A percentile compares a stretch with the other conserved stretches of the same genome.
These are phyloP conservation scores for Dipodascus geniculatus DNA, from an alignment of 805 yeast genomes.

Conservation along the genomic window DNA sequence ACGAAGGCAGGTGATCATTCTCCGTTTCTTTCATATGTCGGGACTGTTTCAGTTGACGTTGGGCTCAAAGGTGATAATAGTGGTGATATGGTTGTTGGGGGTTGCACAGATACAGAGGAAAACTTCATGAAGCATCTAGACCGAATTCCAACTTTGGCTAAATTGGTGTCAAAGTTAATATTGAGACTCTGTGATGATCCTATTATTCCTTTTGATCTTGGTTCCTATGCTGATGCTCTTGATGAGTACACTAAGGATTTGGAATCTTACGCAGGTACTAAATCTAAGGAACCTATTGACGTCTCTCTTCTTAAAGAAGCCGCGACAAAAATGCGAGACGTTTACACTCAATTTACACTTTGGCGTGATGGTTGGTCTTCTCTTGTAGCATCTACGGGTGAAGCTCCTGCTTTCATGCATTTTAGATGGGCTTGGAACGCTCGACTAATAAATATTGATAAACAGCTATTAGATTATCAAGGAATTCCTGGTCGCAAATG, in stretches of 20 bases:
- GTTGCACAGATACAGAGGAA: not conserved
- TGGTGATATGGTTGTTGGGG: conserved; percentile 32
- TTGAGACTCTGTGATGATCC: conserved; percentile 67
- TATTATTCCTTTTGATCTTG: conserved; percentile 55
- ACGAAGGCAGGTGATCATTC: conserved; percentile 47
- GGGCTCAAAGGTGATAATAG: conserved; percentile 51
- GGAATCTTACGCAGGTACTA: conserved; percentile 19
- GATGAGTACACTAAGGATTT: conserved; percentile 37
- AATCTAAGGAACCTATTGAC: conserved; percentile 16
- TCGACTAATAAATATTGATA: conserved; percentile 45
- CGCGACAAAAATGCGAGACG: conserved; percentile 29
- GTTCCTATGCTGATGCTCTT: conserved; percentile 34
- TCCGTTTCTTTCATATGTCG: conserved; percentile 52
- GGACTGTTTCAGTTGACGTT: conserved; percentile 59
- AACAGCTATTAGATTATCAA: conserved; percentile 34
- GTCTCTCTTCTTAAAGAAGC: conserved; percentile 23
- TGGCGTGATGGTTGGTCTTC: conserved; percentile 59
- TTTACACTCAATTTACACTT: conserved; percentile 37
- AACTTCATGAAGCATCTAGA: conserved; percentile 17
- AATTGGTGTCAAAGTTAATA: conserved; percentile 40
- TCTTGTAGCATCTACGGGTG: conserved; percentile 38
- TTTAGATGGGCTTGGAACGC: conserved; percentile 75
- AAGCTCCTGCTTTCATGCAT: conserved; percentile 60
- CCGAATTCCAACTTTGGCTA: conserved; percentile 48
- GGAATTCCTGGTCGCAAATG: conserved; percentile 46